Base-by-base conservation (phyloP, 495 filamentous ascomycete genomes). In the Penicillium parvum region DNA sequence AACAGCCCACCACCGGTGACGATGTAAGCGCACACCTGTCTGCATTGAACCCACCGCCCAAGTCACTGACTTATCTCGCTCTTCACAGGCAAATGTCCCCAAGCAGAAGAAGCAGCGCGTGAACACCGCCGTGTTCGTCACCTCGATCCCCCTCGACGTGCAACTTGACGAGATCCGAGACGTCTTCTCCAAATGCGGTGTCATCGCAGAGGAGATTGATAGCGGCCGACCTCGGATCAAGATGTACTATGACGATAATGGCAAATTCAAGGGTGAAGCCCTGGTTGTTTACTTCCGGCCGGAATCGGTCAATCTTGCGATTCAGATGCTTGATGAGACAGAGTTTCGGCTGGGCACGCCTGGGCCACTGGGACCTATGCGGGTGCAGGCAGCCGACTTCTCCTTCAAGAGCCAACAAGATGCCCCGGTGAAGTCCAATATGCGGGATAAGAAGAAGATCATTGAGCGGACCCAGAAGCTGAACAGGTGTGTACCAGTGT, bases 201-300 rank as follows among this genome's bases (percentile, higher is more conserved):
- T 98, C 50, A 95, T 98, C 49, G 90, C 91, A 32, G 87, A 95
- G 65, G 86, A 91, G 61, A 89, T 92, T 49, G 92, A 97, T 54
- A 83, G 75, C 47, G 84, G 86, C 37, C 75, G 79, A 25, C 86
- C 85, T 10, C 85, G 94, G 32, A 87, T 99, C 67, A 96, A 95
- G 68, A 80, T 99, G 62, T 97, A 99, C 65, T 80, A 69, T 5
- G 83, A 95, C 60, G 83, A 87, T 7, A 60, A 81, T 2, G 92
- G 88, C 0, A 79, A 77, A 3, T 88, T 94, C 71, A 97, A 96
- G 64, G 94, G 94, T 34, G 90, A 97, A 57, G 89, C 86, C 5
- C 75, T 97, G 10, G 73, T 99, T 22, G 86, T 97, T 23, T 99
- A 89, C 67, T 95, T 96, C 74, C 86, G 90, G 43, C 83, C 89